phyloP scores from a whole-genome alignment of 805 yeast species.

The Wickerhamia fluorescens region DNA sequence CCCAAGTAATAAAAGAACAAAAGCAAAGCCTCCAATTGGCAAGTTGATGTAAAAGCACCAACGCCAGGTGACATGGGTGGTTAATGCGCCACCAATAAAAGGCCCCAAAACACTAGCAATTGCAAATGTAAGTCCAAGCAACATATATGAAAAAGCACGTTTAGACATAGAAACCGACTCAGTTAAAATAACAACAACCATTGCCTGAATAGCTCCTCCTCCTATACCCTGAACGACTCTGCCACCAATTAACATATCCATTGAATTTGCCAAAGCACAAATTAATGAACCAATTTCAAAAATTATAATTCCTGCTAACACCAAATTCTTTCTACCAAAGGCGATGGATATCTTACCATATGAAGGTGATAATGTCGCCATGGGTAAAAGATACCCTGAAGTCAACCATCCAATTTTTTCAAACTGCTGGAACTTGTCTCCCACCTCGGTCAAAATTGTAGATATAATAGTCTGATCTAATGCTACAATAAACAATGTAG shows the following conservation, averaged over 20 bases:
- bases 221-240: slow-evolving; percentile 68
- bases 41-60: slow-evolving; percentile 72
- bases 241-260: slow-evolving; percentile 63
- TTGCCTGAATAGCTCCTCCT: slow-evolving; percentile 58
- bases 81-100: slow-evolving; percentile 58
- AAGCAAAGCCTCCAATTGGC: slow-evolving; percentile 54
- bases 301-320: slow-evolving; percentile 41
- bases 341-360: slow-evolving; percentile 54
- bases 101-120: slow-evolving; percentile 56
- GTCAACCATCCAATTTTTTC: slow-evolving; percentile 54
- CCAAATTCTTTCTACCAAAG: slow-evolving; percentile 48
- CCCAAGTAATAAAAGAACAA: slow-evolving; percentile 28
- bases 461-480: slow-evolving; percentile 55
- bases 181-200: slow-evolving; percentile 49
- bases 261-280: slow-evolving; percentile 45
- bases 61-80: slow-evolving; percentile 58
- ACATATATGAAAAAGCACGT: slow-evolving; percentile 32
- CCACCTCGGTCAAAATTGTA: slow-evolving; percentile 44
- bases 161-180: slow-evolving; percentile 43
- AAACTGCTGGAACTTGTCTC: slow-evolving; percentile 42
- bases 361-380: slow-evolving; percentile 46
- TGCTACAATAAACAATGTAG: slow-evolving; percentile 34
- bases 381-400: slow-evolving; percentile 47
- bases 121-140: slow-evolving; percentile 38
- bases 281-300: slow-evolving; percentile 60